phyloP scores from a whole-genome alignment of 2,329 filamentous ascomycete genomes.

The Hawksworthiomyces lignivorus region DNA sequence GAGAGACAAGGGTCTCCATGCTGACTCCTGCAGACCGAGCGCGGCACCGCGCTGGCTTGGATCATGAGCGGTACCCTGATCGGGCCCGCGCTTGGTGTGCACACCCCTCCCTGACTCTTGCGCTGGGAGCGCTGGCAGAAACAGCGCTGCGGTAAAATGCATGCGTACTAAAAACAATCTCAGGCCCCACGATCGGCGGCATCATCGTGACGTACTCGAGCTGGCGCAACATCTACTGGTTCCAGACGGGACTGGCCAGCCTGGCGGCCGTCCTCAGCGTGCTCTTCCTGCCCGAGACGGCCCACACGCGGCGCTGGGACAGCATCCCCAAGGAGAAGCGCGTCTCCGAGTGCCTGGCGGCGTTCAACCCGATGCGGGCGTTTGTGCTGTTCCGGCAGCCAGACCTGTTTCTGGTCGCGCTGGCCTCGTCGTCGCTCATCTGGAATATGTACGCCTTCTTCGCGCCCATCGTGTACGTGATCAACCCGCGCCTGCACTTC shows the following conservation, averaged over 20 bases:
- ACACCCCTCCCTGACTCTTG: too few species aligned
- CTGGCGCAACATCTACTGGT: conserved; percentile 64
- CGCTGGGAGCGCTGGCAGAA: too few species aligned
- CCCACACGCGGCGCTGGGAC: conserved; percentile 28
- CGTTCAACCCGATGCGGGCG: conserved; percentile 51
- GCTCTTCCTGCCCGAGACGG: conserved; percentile 59
- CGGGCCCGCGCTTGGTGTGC: conserved; percentile 49
- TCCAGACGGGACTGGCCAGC: conserved; percentile 55
- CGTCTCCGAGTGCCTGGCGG: conserved; percentile 44
- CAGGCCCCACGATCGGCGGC: conserved; percentile 50
- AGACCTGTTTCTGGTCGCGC: conserved; percentile 50
- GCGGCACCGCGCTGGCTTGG: conserved; percentile 59
- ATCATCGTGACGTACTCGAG: conserved; percentile 58
- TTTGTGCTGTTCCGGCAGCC: conserved; percentile 53
- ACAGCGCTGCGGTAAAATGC: too few species aligned
- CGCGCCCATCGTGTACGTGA: conserved; percentile 58
- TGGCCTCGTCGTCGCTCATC: conserved; percentile 52
- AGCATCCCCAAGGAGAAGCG: conserved; percentile 19
- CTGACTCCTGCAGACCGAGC: conserved; percentile 39
- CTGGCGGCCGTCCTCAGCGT: conserved; percentile 46
- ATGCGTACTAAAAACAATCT: too few species aligned
- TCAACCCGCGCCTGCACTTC: conserved; percentile 61
- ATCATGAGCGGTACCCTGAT: conserved; percentile 58
- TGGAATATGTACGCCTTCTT: conserved; percentile 65
- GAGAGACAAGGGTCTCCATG: too few species aligned